Conservation (phyloP, 148 eudicot genomes). For the Diospyros kaki region DNA sequence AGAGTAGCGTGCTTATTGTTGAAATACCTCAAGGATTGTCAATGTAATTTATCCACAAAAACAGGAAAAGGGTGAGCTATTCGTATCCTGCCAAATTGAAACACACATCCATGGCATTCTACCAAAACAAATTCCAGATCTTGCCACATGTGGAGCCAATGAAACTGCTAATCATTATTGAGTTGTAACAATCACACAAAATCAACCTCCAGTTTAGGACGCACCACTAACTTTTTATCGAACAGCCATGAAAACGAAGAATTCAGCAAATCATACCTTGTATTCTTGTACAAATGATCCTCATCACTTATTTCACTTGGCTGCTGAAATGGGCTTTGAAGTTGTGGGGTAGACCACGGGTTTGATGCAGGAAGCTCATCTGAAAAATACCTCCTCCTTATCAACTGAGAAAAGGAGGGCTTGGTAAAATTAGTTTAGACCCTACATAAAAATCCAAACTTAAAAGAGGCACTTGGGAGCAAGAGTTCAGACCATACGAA, state of each 20-base stretch:
- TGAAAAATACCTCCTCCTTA: constrained; percentile 89
- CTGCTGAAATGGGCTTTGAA: constrained; percentile 38
- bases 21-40: too few species aligned
- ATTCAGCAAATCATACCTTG: constrained; percentile 36
- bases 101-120: too few species aligned
- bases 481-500: constrained; percentile 55
- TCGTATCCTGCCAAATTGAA: too few species aligned
- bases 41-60: too few species aligned
- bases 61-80: too few species aligned
- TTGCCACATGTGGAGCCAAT: not conserved
- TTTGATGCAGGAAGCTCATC: constrained; percentile 65
- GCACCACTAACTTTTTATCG: not conserved
- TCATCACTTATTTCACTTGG: constrained; percentile 64
- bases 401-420: constrained; percentile 46
- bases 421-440: constrained; percentile 9
- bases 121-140: too few species aligned
- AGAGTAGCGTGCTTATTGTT: too few species aligned
- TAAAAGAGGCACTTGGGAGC: constrained; percentile 1
- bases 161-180: not conserved
- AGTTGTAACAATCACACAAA: not conserved
- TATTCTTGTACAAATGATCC: constrained; percentile 44
- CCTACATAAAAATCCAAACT: not conserved
- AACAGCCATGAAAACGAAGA: not conserved
- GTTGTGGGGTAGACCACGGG: constrained; percentile 64
- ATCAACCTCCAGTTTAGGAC: not conserved